Base-by-base conservation (phyloP, 2,329 filamentous ascomycete genomes). In the Coleophoma cylindrospora region DNA sequence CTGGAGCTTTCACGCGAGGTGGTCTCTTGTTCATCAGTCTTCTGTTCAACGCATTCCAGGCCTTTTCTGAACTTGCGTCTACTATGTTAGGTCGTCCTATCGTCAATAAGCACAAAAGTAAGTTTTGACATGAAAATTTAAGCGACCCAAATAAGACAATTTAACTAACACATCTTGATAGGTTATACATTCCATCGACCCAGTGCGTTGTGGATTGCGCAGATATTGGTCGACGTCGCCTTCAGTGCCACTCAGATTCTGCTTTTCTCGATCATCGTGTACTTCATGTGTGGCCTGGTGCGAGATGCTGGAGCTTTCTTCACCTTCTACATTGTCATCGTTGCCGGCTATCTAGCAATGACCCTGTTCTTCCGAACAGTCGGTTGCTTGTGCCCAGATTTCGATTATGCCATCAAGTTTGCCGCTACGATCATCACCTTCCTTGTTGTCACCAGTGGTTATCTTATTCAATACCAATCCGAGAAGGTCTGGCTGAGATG, bases 21-120 rank as follows among this genome's bases (percentile, higher is more conserved):
- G 89, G 89, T 72, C 79, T 92, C 1, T 73, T 95, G 46, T 95
- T 95, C 70, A 82, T 91, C 48, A 74, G 86, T 19, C 77, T 95
- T 2, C 70, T 95, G 4, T 92, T 92, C 76, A 92, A 92, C 65
- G 86, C 87, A n/a, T 92, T 95, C 68, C 84, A 90, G 62, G 87
- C 89, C 21, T 91, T 94, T 63, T 81, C 85, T 0, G 89, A 95
- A 66, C 70, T 95, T 0, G 86, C 78, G 0, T 76, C 78, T 11
- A 87, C 86, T 2, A 92, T 94, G 87, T 70, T 84, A 14, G 88
- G 86, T 1, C 78, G 90, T 9, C 77, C 84, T 0, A 87, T 95
- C 36, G 79, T 95, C 53, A 89, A 91, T 65, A 95, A 94, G 65
- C 90, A 95, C 67, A 83, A 86, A 50, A 27, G 27, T 27, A 27